Conservation (phyloP, 768 basidiomycete genomes). For the Tulasnella sp. region DNA sequence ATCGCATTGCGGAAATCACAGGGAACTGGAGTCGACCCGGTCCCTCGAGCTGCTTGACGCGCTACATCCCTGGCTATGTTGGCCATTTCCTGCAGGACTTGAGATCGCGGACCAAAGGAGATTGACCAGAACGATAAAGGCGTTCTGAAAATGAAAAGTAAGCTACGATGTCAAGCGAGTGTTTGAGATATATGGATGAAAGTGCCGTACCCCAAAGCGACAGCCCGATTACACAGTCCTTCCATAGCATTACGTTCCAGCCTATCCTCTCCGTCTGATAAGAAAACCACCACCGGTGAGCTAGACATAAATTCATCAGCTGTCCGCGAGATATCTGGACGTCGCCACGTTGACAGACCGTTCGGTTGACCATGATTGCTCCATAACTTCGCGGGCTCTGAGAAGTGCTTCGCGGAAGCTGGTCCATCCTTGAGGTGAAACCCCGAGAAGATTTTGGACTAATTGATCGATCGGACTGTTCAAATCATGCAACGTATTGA, state of each 20-base stretch:
- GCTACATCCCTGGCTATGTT: conserved; percentile 43
- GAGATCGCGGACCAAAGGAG: conserved; percentile 38
- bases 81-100: conserved; percentile 42
- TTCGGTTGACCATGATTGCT: conserved; percentile 44
- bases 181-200: background rate
- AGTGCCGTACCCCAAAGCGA: conserved; percentile 38
- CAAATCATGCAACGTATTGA: conserved; percentile 41
- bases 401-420: conserved; percentile 39
- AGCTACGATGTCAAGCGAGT: background rate
- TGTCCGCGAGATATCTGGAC: background rate
- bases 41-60: conserved; percentile 36
- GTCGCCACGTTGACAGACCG: conserved; percentile 30
- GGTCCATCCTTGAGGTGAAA: conserved; percentile 34
- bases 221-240: conserved; percentile 37
- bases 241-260: conserved; percentile 34
- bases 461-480: conserved; percentile 40
- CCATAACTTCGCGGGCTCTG: conserved; percentile 36
- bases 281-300: conserved; percentile 47
- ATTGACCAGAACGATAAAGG: conserved; percentile 51
- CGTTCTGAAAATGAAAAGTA: conserved; percentile 34
- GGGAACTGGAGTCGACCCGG: conserved; percentile 27
- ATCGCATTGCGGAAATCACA: conserved; percentile 47
- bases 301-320: conserved; percentile 25
- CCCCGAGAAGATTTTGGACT: conserved; percentile 34
- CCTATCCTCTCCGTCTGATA: conserved; percentile 47